Percentiles rank a stretch among this genome's conserved stretches.
Conservation (phyloP, 2,329 filamentous ascomycete species). For the Lecanicillium sp. region DNA sequence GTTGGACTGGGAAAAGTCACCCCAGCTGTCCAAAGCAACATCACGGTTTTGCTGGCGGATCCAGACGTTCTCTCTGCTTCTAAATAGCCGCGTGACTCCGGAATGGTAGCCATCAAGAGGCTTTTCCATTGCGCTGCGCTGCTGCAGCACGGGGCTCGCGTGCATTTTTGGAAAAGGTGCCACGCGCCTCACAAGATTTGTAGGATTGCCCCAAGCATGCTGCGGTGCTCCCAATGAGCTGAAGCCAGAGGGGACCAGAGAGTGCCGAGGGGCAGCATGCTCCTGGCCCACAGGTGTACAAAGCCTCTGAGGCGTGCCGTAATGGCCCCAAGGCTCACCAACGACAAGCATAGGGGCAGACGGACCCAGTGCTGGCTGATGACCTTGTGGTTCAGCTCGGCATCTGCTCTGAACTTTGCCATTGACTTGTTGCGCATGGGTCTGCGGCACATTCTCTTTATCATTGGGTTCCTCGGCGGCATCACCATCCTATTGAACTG, state of each 20-base stretch:
- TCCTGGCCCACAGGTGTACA: not conserved
- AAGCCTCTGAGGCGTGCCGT: too few relatives aligned
- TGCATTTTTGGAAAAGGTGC: slow-evolving; percentile 11
- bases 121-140: slow-evolving; percentile 16
- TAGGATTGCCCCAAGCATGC: too few relatives aligned
- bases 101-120: slow-evolving; percentile 17
- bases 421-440: not conserved
- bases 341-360: too few relatives aligned
- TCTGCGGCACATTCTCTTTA: not conserved
- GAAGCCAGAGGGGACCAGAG: too few relatives aligned
- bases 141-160: not conserved
- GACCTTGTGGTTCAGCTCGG: too few relatives aligned
- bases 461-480: not conserved
- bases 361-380: too few relatives aligned
- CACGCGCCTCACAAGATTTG: not conserved
- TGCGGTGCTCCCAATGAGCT: not conserved
- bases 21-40: slow-evolving; percentile 23
- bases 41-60: slow-evolving; percentile 12
- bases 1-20: slow-evolving; percentile 5
- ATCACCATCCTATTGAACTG: not conserved
- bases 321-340: too few relatives aligned
- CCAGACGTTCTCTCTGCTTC: slow-evolving; percentile 17
- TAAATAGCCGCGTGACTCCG: slow-evolving; percentile 19
- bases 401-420: too few relatives aligned
- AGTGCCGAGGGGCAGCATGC: too few relatives aligned